A percentile compares a stretch with the other conserved stretches of the same genome.
These are phyloP conservation scores for Phaeosphaeria sp. DNA, from an alignment of 2,329 filamentous ascomycete genomes.

Conservation along the genomic window DNA sequence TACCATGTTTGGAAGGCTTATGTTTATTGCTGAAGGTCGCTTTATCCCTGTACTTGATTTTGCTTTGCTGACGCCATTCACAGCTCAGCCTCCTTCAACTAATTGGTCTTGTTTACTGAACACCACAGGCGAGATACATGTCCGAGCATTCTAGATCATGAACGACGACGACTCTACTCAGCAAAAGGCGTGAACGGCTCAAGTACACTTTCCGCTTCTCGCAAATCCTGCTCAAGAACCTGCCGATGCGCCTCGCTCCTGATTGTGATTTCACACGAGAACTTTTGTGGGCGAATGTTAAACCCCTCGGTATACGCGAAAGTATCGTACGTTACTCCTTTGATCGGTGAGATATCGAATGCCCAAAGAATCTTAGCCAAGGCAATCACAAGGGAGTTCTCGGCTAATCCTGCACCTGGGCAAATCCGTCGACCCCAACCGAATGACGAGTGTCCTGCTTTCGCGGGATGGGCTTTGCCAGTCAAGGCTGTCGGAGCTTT, in stretches of 20 bases:
- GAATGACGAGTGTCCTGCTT: slow-evolving; percentile 43
- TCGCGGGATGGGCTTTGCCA: slow-evolving; percentile 38
- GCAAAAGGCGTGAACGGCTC: slow-evolving; percentile 46
- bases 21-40: neutral
- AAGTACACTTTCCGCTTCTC: slow-evolving; percentile 38
- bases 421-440: slow-evolving; percentile 45
- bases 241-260: slow-evolving; percentile 39
- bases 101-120: neutral
- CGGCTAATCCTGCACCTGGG: slow-evolving; percentile 40
- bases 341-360: slow-evolving; percentile 41
- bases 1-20: neutral
- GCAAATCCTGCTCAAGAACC: slow-evolving; percentile 40
- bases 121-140: neutral
- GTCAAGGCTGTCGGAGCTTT: slow-evolving; percentile 19
- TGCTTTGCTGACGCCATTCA: neutral
- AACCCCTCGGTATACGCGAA: slow-evolving; percentile 52
- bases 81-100: neutral
- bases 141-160: neutral
- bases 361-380: slow-evolving; percentile 45
- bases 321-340: slow-evolving; percentile 45
- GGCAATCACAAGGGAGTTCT: slow-evolving; percentile 42
- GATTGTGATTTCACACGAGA: slow-evolving; percentile 43
- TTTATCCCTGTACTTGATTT: neutral
- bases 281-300: slow-evolving; percentile 48
- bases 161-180: slow-evolving; percentile 17